Base-by-base conservation (phyloP, 2,329 filamentous ascomycete genomes). In the Blastomyces silverae region DNA sequence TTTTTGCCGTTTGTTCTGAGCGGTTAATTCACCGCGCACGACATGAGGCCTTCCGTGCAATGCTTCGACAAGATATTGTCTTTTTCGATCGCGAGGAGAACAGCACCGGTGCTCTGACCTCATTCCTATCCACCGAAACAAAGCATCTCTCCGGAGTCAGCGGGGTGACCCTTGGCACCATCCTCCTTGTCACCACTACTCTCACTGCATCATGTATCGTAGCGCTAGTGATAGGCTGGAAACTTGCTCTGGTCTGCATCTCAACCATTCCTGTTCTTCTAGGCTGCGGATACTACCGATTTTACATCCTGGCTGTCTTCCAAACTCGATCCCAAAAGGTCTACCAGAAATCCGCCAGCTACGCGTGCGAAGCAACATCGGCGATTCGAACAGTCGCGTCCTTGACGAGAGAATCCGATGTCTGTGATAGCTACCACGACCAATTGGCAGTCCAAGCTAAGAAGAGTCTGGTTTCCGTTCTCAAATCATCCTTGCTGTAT, bases 31-130 rank as follows among this genome's bases (percentile, higher is more conserved):
- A 91, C 73, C 87, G 91, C 25, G 91, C 93, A 1, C 86, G 94
- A 70, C 87, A 94, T 75, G 82, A 82, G 65, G 89, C 92, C 7
- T 97, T 99, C 81, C 84, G 92, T 42, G 83, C 88, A 31, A 91
- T 97, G 80, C 85, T 97, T 62, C 89, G 92, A 68, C 93, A 97
- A 77, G 94, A 97, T 68, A 92, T 97, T 65, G 81, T 87, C 37
- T 97, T 92, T 76, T 99, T 97, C 71, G 94, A 97, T 75, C 83
- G 83, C 56, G 90, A 95, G 68, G 89, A 94, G 75, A 96, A 97
- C 75, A 92, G 89, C 7, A 88, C 91, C 7, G 94, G 94, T 69
- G 89, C 92, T 0, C 80, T 99, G 70, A 96, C 92, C 0, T 91
- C 89, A 0, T 94, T 96, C 78, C 80, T 97, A 15, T 92, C 90